Conservation (phyloP, 2,329 filamentous ascomycete species). For the Penicillium brasilianum region DNA sequence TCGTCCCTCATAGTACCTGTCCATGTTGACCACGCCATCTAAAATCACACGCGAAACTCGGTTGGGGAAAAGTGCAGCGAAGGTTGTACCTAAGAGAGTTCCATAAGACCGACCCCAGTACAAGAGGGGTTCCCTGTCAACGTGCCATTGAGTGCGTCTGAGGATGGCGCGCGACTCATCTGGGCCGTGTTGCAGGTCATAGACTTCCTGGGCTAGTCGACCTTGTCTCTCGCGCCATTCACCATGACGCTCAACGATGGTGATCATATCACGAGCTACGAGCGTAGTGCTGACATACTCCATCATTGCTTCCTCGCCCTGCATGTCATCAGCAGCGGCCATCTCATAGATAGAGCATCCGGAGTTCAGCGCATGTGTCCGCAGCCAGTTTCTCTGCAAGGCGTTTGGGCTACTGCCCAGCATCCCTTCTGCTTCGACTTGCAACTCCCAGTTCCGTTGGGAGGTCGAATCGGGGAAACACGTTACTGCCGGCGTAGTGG, state of each 20-base stretch:
- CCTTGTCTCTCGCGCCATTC: slow-evolving; percentile 46
- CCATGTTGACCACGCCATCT: slow-evolving; percentile 45
- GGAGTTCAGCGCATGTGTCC: slow-evolving; percentile 37
- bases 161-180: slow-evolving; percentile 30
- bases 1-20: slow-evolving; percentile 39
- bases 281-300: slow-evolving; percentile 42
- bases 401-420: slow-evolving; percentile 38
- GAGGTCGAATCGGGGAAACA: slow-evolving; percentile 46
- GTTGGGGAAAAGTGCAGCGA: slow-evolving; percentile 53
- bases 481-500: slow-evolving; percentile 46
- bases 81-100: slow-evolving; percentile 53
- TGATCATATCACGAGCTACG: slow-evolving; percentile 43
- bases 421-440: slow-evolving; percentile 43
- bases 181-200: slow-evolving; percentile 25
- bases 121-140: slow-evolving; percentile 38
- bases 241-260: slow-evolving; percentile 47
- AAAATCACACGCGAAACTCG: slow-evolving; percentile 39
- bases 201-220: slow-evolving; percentile 21
- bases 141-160: slow-evolving; percentile 36
- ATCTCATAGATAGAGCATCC: slow-evolving; percentile 38
- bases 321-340: slow-evolving; percentile 5
- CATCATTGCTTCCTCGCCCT: slow-evolving; percentile 34
- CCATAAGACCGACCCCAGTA: slow-evolving; percentile 55
- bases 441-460: slow-evolving; percentile 41
- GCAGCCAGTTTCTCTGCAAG: slow-evolving; percentile 41